Evolutionary conservation across 2,329 filamentous ascomycete genomes (phyloP).

Genomic region (Penicillium oxalicum): DNA sequence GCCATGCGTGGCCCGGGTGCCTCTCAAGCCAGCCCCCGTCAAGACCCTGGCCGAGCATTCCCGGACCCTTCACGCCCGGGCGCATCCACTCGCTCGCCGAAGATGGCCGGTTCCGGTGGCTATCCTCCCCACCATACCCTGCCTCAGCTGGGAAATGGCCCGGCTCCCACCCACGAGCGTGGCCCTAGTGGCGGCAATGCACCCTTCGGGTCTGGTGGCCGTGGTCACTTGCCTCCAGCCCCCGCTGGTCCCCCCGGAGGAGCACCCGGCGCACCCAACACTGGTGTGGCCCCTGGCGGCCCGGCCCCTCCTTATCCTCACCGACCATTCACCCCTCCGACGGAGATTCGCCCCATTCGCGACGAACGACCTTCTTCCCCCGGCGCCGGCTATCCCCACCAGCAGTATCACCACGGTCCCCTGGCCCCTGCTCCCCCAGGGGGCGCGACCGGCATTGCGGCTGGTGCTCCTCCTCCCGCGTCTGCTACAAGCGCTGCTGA

Average conservation of each 20-base stretch:
- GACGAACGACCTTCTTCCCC: conserved; percentile 89
- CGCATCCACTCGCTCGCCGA: conserved; percentile 53
- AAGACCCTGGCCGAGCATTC: conserved; percentile 65
- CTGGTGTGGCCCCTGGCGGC: conserved; percentile 50
- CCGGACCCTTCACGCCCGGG: conserved; percentile 56
- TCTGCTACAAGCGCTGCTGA: conserved; percentile 63
- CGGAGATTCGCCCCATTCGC: conserved; percentile 73
- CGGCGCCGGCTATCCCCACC: conserved; percentile 75
- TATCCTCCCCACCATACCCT: conserved; percentile 48
- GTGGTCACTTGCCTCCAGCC: conserved; percentile 40
- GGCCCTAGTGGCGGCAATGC: conserved; percentile 23
- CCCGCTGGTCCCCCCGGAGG: conserved; percentile 47
- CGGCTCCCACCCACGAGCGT: conserved; percentile 39
- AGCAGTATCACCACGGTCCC: conserved; percentile 70
- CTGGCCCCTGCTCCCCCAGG: conserved; percentile 46
- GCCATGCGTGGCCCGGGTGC: conserved; percentile 62
- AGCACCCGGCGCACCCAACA: conserved; percentile 35
- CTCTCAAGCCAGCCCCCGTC: conserved; percentile 69
- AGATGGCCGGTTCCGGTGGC: conserved; percentile 49
- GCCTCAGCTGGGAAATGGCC: conserved; percentile 46
- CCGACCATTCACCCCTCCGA: conserved; percentile 68
- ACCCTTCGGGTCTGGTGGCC: conserved; percentile 31
- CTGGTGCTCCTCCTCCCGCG: conserved; percentile 61
- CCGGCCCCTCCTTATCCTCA: conserved; percentile 64
- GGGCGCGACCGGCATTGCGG: conserved; percentile 54